Evolutionary conservation across 129 eudicot species (phyloP).

Genomic region (Chrysanthemum lavandulifolium): DNA sequence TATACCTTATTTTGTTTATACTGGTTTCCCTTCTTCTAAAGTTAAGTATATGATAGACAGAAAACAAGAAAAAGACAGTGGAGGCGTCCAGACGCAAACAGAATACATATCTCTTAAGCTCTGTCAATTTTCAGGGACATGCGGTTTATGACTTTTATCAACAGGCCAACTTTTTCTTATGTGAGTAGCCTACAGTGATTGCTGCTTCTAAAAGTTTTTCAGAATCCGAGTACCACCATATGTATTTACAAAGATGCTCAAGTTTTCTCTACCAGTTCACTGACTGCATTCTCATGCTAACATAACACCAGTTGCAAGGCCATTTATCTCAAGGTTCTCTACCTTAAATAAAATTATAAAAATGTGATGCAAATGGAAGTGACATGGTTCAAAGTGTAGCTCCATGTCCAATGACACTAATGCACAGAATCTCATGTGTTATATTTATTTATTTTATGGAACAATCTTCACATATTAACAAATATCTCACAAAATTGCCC

Average conservation of each 20-base stretch:
- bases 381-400: conserved; percentile 1
- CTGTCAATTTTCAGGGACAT: no score
- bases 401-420: not conserved
- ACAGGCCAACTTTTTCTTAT: no score
- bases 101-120: no score
- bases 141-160: no score
- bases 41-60: no score
- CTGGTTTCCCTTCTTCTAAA: no score
- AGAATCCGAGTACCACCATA: not conserved
- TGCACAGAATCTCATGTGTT: not conserved
- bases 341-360: not conserved
- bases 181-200: no score
- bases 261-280: not conserved
- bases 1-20: not conserved
- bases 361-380: not conserved
- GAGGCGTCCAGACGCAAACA: no score
- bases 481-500: no score
- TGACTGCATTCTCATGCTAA: conserved; percentile 1
- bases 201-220: not conserved
- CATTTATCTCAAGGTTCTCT: not conserved
- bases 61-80: no score
- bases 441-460: no score
- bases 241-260: not conserved
- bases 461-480: no score
- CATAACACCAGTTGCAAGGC: not conserved